These are phyloP conservation scores for Xylaria sp. DNA, from an alignment of 2,329 filamentous ascomycete genomes.

Conservation along the genomic window DNA sequence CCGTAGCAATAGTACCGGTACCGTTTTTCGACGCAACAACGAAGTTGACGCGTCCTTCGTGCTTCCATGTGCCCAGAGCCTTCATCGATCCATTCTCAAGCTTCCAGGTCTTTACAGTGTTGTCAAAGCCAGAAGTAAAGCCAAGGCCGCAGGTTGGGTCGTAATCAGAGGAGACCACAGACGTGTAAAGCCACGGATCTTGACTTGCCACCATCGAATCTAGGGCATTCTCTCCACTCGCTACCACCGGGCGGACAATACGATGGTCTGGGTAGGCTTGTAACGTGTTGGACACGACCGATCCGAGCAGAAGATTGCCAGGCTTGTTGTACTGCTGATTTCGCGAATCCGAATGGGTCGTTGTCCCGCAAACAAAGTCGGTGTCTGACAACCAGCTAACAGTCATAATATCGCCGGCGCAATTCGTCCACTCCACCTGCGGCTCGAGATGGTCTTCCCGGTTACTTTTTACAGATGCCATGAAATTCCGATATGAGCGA, in stretches of 20 bases:
- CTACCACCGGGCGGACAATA: slow-evolving; percentile 48
- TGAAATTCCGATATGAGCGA: slow-evolving; percentile 41
- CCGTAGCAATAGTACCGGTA: slow-evolving; percentile 51
- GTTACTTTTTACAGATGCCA: slow-evolving; percentile 39
- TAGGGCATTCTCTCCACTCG: slow-evolving; percentile 50
- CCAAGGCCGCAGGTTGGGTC: slow-evolving; percentile 41
- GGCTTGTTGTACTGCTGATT: slow-evolving; percentile 64
- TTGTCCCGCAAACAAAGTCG: slow-evolving; percentile 57
- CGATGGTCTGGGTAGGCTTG: slow-evolving; percentile 52
- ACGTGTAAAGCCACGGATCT: slow-evolving; percentile 59
- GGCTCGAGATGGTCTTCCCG: slow-evolving; percentile 49
- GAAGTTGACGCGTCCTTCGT: slow-evolving; percentile 57
- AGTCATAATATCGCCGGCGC: slow-evolving; percentile 56
- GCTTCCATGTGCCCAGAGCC: slow-evolving; percentile 47
- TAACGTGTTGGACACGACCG: slow-evolving; percentile 39
- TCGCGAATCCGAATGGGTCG: slow-evolving; percentile 55
- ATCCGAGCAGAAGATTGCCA: slow-evolving; percentile 56
- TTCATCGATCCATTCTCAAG: slow-evolving; percentile 41
- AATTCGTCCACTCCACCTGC: slow-evolving; percentile 53
- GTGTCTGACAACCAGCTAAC: slow-evolving; percentile 51
- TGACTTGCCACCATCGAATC: slow-evolving; percentile 54
- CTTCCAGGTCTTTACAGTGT: slow-evolving; percentile 56
- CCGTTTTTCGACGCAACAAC: slow-evolving; percentile 49
- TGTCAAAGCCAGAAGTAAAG: slow-evolving; percentile 59
- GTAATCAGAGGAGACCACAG: slow-evolving; percentile 57